Conservation (phyloP, 805 yeast genomes). For the Isabelozyma pseudorhagii region DNA sequence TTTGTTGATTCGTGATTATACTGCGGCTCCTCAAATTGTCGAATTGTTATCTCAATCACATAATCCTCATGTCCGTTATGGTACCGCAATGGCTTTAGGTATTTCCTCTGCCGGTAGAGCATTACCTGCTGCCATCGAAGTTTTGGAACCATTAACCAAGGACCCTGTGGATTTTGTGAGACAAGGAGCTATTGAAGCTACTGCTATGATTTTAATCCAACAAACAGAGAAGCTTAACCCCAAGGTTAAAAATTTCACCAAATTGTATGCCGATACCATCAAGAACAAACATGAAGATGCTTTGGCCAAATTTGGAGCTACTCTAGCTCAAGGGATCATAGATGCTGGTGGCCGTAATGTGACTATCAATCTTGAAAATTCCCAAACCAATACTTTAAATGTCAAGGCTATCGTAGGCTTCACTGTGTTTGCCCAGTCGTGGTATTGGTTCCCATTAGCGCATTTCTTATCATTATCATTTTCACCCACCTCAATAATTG, state of each 20-base stretch:
- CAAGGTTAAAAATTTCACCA: conserved; percentile 73
- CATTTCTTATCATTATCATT: conserved; percentile 91
- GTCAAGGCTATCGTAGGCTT: conserved; percentile 90
- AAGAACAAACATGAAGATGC: conserved; percentile 93
- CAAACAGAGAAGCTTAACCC: conserved; percentile 82
- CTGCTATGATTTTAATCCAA: conserved; percentile 85
- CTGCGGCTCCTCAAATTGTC: conserved; percentile 92
- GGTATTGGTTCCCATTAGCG: conserved; percentile 98
- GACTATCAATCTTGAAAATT: conserved; percentile 86
- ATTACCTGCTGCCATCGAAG: conserved; percentile 81
- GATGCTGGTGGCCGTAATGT: conserved; percentile 99
- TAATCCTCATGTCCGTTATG: conserved; percentile 97
- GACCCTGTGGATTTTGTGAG: conserved; percentile 97
- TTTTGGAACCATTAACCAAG: conserved; percentile 85
- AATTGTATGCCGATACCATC: conserved; percentile 70
- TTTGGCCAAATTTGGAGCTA: conserved; percentile 95
- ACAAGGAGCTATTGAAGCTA: conserved; percentile 93
- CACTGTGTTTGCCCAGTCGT: conserved; percentile 84
- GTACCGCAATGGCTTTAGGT: conserved; percentile 96
- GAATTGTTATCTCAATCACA: conserved; percentile 90
- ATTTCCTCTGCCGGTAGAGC: conserved; percentile 96
- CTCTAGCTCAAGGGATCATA: conserved; percentile 93
- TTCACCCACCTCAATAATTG: conserved; percentile 87
- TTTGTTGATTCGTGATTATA: conserved; percentile 82
- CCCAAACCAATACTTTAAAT: conserved; percentile 86